Evolutionary conservation across 441 rosid species (phyloP).

Genomic region (Populus trichocarpa): DNA sequence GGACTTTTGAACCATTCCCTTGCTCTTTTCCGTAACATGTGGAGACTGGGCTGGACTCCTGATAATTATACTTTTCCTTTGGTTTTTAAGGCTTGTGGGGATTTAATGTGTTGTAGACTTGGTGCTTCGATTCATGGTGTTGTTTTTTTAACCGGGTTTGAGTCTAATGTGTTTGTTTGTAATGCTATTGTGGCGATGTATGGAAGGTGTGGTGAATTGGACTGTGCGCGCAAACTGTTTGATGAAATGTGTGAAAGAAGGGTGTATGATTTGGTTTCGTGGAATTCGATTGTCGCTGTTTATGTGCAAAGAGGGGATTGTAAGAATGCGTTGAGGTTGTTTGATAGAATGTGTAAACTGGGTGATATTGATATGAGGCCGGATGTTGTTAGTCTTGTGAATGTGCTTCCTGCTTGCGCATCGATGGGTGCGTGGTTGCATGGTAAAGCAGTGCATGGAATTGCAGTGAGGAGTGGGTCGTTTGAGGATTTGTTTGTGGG

Average conservation of each 20-base stretch:
- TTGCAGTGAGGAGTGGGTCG: conserved; percentile 46
- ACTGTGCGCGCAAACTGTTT: conserved; percentile 58
- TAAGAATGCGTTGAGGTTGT: conserved; percentile 42
- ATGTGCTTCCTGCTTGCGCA: conserved; percentile 69
- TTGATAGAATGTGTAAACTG: conserved; percentile 40
- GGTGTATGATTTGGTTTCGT: conserved; percentile 64
- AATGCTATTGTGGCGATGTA: conserved; percentile 72
- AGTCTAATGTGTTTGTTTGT: conserved; percentile 62
- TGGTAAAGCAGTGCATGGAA: conserved; percentile 65
- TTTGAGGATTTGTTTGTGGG: conserved; percentile 63
- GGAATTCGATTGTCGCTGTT: conserved; percentile 75
- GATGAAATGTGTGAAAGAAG: conserved; percentile 52
- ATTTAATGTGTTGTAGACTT: conserved; percentile 27
- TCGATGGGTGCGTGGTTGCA: conserved; percentile 35
- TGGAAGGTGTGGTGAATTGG: conserved; percentile 49
- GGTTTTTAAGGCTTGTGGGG: conserved; percentile 77
- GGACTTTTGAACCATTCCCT: conserved; percentile 36
- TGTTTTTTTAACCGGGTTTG: conserved; percentile 44
- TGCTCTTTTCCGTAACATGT: conserved; percentile 44
- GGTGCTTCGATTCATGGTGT: conserved; percentile 60
- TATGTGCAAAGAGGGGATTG: conserved; percentile 50
- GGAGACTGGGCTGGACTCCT: conserved; percentile 56
- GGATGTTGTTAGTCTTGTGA: conserved; percentile 68
- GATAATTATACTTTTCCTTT: conserved; percentile 80
- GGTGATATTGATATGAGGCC: conserved; percentile 32